Conservation (phyloP, 345 rosid genomes). For the Lumnitzera racemosa region DNA sequence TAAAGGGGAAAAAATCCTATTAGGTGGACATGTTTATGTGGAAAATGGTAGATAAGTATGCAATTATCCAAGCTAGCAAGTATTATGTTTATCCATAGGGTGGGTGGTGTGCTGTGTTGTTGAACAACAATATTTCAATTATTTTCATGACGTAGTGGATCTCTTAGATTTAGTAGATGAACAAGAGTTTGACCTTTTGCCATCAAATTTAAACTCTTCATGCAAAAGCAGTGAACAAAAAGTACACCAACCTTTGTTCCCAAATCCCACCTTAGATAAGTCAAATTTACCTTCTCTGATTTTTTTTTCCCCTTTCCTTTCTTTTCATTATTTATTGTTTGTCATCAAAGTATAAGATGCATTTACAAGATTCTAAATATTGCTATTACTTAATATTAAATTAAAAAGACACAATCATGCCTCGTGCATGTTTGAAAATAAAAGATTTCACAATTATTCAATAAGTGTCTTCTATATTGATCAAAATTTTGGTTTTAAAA, state of each 20-base stretch:
- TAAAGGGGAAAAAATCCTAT: background rate
- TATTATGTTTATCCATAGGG: background rate
- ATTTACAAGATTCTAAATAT: too few species aligned
- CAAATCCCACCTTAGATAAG: background rate
- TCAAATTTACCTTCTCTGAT: too few species aligned
- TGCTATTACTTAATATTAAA: too few species aligned
- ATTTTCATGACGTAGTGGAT: conserved; percentile 6
- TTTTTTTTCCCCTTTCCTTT: too few species aligned
- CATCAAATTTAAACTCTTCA: conserved; percentile 8
- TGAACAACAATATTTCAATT: background rate
- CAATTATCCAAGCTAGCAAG: background rate
- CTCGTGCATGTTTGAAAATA: too few species aligned
- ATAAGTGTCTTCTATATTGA: too few species aligned
- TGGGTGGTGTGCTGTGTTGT: background rate
- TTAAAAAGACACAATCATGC: too few species aligned
- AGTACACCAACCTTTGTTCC: background rate
- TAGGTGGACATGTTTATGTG: conserved; percentile 7
- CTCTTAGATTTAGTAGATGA: conserved; percentile 7
- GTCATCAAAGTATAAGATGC: too few species aligned
- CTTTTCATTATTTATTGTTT: too few species aligned
- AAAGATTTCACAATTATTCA: too few species aligned
- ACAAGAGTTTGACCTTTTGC: background rate
- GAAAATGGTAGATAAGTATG: background rate
- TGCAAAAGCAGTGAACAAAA: background rate
- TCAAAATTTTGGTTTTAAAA: too few species aligned